Conservation (phyloP, 257 asterid genomes). For the Nicotiana tomentosiformis region DNA sequence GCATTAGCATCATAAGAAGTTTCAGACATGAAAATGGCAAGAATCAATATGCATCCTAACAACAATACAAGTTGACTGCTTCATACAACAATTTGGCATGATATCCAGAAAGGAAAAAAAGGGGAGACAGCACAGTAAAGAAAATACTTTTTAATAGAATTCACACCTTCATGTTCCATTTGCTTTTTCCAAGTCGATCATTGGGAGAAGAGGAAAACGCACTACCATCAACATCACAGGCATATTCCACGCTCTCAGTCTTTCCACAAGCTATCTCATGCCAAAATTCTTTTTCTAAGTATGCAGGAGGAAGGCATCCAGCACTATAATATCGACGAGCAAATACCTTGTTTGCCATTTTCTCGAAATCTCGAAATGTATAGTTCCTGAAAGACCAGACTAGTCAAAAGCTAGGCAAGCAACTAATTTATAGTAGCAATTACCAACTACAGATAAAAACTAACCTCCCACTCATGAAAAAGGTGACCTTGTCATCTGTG, state of each 20-base stretch:
- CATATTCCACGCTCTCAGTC: constrained; percentile 98
- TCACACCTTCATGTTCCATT: constrained; percentile 95
- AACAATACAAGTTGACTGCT: not conserved
- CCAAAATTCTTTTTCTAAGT: constrained; percentile 98
- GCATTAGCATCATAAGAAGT: not conserved
- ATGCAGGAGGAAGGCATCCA: constrained; percentile 87
- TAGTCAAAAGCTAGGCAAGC: constrained; percentile 24
- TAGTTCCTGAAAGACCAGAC: constrained; percentile 65
- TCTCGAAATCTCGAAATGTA: constrained; percentile 94
- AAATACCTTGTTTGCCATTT: constrained; percentile 95
- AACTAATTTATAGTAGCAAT: constrained; percentile 1
- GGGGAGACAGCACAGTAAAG: not conserved
- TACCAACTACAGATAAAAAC: constrained; percentile 13
- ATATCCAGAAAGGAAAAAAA: not conserved
- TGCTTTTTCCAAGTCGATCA: constrained; percentile 86
- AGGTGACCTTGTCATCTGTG: constrained; percentile 82
- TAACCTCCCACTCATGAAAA: constrained; percentile 95
- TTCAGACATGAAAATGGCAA: not conserved
- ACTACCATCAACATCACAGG: constrained; percentile 99
- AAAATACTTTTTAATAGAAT: constrained; percentile 13
- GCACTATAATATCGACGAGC: constrained; percentile 84
- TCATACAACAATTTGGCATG: not conserved
- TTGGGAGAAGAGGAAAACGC: constrained; percentile 86
- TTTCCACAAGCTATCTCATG: constrained; percentile 92
- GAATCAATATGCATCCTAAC: not conserved